Evolutionary conservation across 1,139 yeast species (phyloP).

Genomic region (Nadsonia commutata): DNA sequence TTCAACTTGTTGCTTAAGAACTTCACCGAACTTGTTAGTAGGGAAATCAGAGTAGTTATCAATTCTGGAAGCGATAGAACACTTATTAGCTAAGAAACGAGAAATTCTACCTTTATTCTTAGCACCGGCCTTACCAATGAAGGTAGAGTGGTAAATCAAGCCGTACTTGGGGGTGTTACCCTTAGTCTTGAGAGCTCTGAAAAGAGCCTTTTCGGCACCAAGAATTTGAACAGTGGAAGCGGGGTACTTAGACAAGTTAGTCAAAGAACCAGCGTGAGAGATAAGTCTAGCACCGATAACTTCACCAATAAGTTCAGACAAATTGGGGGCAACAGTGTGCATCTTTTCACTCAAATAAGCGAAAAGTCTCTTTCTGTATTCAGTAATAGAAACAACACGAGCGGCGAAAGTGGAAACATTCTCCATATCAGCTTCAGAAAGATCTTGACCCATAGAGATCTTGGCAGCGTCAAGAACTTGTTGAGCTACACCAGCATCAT

Average conservation of each 20-base stretch:
- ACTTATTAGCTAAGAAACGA: constrained; percentile 94
- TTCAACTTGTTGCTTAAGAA: constrained; percentile 91
- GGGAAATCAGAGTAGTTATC: constrained; percentile 63
- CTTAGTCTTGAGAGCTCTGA: constrained; percentile 96
- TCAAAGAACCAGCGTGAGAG: constrained; percentile 95
- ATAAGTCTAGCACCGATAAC: constrained; percentile 96
- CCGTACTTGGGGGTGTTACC: constrained; percentile 98
- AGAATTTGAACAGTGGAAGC: constrained; percentile 96
- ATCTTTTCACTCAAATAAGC: constrained; percentile 85
- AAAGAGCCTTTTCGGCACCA: constrained; percentile 98
- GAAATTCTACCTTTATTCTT: constrained; percentile 98
- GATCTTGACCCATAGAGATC: constrained; percentile 98
- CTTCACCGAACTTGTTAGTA: constrained; percentile 67
- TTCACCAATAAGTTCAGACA: constrained; percentile 93
- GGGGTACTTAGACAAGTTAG: constrained; percentile 92
- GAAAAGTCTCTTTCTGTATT: constrained; percentile 78
- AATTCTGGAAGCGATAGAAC: constrained; percentile 96
- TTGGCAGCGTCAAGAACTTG: constrained; percentile 81
- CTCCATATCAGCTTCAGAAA: constrained; percentile 83
- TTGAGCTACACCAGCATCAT: constrained; percentile 90
- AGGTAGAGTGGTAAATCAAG: constrained; percentile 89
- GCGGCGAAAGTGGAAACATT: constrained; percentile 86
- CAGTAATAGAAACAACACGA: constrained; percentile 85
- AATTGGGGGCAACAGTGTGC: constrained; percentile 96
- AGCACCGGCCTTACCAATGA: constrained; percentile 91